Base-by-base conservation (phyloP, 2,329 filamentous ascomycete genomes). In the Xylariales sp. region DNA sequence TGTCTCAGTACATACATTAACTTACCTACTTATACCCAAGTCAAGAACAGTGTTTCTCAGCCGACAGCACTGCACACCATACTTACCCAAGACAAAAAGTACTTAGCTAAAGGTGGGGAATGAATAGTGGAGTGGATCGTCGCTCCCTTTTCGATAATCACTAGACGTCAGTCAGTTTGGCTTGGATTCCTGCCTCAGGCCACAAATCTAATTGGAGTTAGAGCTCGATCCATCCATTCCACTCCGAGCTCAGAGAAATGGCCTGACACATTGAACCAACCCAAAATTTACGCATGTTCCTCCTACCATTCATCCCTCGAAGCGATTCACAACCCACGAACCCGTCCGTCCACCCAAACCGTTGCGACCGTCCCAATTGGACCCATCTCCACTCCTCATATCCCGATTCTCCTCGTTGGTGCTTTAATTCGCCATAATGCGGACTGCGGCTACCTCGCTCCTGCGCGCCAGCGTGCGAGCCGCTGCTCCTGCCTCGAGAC, bases 401-500 rank as follows among this genome's bases (percentile, higher is more conserved):
- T 32, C 38, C 40, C 40, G 22, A 36, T 21, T 29, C 24, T 27
- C 24, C 24, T 27, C 8, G 24, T 8, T 27, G 27, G 31, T 24
- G 21, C 21, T 38, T 43, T 40, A 29, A 9, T 18, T 18, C 57
- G 69, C 58, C 52, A 78, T 78, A 75, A 67, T 78, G 65, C 74
- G 75, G 65, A 70, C 72, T 56, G 64, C 68, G 52, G 68, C 71
- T 54, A 67, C 73, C 52, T 69, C 69, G 53, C 61, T 74, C 60
- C 66, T 77, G 66, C 74, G 74, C 65, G 62, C 65, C 53, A 58
- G 61, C 49, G 48, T 58, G 52, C 58, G 62, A 43, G 65, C 68
- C 51, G 58, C 58, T 57, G 39, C 46, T 18, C 36, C 68, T 51
- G 59, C 58, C 58, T 38, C 46, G 14, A 29, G 42, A n/a, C 37